Percentiles rank a stretch among this genome's conserved stretches.
These are phyloP conservation scores for Aspergillus bertholletiae DNA, from an alignment of 495 filamentous ascomycete species.

Conservation along the genomic window DNA sequence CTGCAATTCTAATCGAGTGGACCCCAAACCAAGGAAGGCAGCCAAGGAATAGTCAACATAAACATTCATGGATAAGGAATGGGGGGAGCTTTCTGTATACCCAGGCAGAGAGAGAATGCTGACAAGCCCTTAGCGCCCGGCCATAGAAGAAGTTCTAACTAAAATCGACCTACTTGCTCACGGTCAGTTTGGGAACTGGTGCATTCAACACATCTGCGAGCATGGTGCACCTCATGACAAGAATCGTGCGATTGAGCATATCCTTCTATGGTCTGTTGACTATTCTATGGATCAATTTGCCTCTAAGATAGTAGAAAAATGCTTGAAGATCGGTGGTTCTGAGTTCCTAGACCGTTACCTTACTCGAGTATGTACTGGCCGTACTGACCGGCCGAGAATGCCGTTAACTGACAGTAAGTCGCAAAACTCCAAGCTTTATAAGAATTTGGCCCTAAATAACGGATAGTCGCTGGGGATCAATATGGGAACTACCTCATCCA, in stretches of 20 bases:
- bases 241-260: constrained; percentile 89
- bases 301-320: constrained; percentile 98
- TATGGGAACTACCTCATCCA: constrained; percentile 98
- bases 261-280: constrained; percentile 85
- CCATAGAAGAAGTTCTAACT: constrained; percentile 90
- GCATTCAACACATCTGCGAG: constrained; percentile 98
- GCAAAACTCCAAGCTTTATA: background rate
- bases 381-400: constrained; percentile 87
- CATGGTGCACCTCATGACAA: constrained; percentile 90
- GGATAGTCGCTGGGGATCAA: constrained; percentile 85
- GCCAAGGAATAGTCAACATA: too few relatives aligned
- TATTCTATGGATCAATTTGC: constrained; percentile 99
- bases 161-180: constrained; percentile 95
- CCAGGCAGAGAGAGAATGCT: constrained; percentile 21
- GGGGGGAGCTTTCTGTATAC: too few relatives aligned
- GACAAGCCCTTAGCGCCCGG: constrained; percentile 67
- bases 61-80: too few relatives aligned
- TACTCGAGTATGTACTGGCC: constrained; percentile 87
- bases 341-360: constrained; percentile 94
- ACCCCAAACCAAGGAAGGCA: too few relatives aligned
- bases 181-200: constrained; percentile 99
- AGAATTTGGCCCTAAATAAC: constrained; percentile 21
- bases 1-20: background rate
- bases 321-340: constrained; percentile 88
- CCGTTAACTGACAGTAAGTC: constrained; percentile 88